Percentiles rank a stretch among this genome's conserved stretches.
phyloP scores from a whole-genome alignment of 192 early-diverging fungal species.

The Backusella macrospora region DNA sequence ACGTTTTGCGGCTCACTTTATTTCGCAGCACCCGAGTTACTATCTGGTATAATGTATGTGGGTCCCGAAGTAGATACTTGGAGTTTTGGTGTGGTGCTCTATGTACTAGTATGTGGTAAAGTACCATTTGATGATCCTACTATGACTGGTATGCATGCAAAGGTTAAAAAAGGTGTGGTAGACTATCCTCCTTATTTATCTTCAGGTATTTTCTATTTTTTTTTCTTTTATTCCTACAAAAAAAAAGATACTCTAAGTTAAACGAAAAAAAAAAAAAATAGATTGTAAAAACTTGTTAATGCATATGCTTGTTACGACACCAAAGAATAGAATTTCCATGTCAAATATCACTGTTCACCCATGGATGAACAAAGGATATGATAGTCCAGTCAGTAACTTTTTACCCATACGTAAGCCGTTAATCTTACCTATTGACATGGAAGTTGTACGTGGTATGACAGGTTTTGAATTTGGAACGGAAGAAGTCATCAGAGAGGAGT shows the following conservation, averaged over 20 bases:
- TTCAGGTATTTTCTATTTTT: slow-evolving; percentile 59
- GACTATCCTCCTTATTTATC: slow-evolving; percentile 73
- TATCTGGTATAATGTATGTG: slow-evolving; percentile 74
- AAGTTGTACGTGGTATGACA: slow-evolving; percentile 67
- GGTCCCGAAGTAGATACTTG: slow-evolving; percentile 88
- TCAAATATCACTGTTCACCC: slow-evolving; percentile 69
- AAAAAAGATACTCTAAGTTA: not conserved
- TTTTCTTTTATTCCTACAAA: slow-evolving; percentile 35
- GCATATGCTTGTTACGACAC: slow-evolving; percentile 71
- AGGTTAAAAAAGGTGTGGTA: slow-evolving; percentile 81
- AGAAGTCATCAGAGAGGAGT: slow-evolving; percentile 52
- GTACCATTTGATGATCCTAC: slow-evolving; percentile 85
- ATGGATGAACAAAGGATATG: slow-evolving; percentile 75
- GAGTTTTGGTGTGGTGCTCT: slow-evolving; percentile 85
- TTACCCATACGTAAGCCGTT: slow-evolving; percentile 61
- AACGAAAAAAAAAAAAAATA: slow-evolving; percentile 9
- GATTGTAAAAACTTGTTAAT: slow-evolving; percentile 63
- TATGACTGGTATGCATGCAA: slow-evolving; percentile 81
- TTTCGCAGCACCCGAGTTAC: slow-evolving; percentile 85
- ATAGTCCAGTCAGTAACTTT: slow-evolving; percentile 61
- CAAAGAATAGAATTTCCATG: slow-evolving; percentile 66
- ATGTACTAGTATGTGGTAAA: slow-evolving; percentile 80
- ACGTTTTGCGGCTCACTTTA: slow-evolving; percentile 70
- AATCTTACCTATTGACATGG: slow-evolving; percentile 54
- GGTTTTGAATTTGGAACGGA: slow-evolving; percentile 78